A percentile compares a stretch with the other conserved stretches of the same genome.
These are phyloP conservation scores for Amanita fuliginea DNA, from an alignment of 768 basidiomycete species.

Conservation along the genomic window DNA sequence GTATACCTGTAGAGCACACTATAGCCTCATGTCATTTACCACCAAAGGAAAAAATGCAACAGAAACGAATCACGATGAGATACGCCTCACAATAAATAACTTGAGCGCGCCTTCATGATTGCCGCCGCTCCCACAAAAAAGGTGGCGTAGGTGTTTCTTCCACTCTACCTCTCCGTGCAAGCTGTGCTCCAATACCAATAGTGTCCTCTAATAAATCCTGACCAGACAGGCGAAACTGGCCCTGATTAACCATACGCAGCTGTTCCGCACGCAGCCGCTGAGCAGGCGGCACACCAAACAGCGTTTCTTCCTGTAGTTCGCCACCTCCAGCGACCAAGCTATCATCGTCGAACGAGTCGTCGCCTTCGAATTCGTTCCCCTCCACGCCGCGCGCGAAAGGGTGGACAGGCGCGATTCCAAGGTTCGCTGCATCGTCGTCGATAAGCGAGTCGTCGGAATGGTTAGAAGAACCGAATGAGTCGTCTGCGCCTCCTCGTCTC, in stretches of 20 bases:
- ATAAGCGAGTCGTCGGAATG: slow-evolving; percentile 47
- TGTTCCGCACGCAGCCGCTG: slow-evolving; percentile 24
- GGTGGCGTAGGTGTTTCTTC: slow-evolving; percentile 63
- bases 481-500: slow-evolving; percentile 29
- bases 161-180: slow-evolving; percentile 34
- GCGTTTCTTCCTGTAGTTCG: slow-evolving; percentile 44
- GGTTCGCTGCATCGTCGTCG: slow-evolving; percentile 29
- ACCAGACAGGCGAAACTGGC: slow-evolving; percentile 45
- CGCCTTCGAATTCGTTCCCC: slow-evolving; percentile 38
- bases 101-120: not conserved
- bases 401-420: slow-evolving; percentile 37
- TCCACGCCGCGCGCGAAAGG: slow-evolving; percentile 41
- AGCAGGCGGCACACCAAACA: slow-evolving; percentile 59
- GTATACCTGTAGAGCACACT: not conserved
- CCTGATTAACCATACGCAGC: slow-evolving; percentile 9
- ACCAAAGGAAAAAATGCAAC: too few relatives aligned
- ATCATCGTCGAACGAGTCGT: slow-evolving; percentile 40
- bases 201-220: slow-evolving; percentile 55
- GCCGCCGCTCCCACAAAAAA: slow-evolving; percentile 1
- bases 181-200: slow-evolving; percentile 44
- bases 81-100: not conserved
- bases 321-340: slow-evolving; percentile 21
- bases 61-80: too few relatives aligned
- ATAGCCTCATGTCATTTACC: not conserved
- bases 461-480: slow-evolving; percentile 42